These are phyloP conservation scores for Linum trigynum DNA, from an alignment of 345 rosid species.

Conservation along the genomic window DNA sequence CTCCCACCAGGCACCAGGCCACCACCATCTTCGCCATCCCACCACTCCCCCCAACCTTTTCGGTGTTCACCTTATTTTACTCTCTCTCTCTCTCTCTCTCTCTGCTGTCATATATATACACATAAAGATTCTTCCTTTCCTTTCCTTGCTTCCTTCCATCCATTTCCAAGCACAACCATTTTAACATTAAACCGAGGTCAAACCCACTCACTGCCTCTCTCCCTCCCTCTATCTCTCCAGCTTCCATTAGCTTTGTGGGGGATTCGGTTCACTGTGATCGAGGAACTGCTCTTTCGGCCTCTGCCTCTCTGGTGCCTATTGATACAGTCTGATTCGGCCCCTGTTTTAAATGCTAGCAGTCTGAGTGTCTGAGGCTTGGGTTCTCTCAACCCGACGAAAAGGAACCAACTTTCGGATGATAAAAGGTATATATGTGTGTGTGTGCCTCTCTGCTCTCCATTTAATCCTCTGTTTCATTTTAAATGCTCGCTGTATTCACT, in stretches of 20 bases:
- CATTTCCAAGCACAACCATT: too few relatives aligned
- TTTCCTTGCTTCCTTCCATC: too few relatives aligned
- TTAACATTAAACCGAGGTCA: too few relatives aligned
- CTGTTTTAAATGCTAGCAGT: neutral
- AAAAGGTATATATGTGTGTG: neutral
- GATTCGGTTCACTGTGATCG: conserved; percentile 4
- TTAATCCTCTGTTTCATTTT: neutral
- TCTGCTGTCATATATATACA: too few relatives aligned
- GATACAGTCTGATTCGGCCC: neutral
- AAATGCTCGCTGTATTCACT: neutral
- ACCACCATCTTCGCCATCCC: too few relatives aligned
- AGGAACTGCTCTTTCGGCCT: neutral
- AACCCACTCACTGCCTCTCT: neutral
- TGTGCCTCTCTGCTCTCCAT: neutral
- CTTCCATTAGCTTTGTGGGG: neutral
- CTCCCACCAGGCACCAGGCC: too few relatives aligned
- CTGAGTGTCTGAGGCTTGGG: too few relatives aligned
- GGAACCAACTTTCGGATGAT: too few relatives aligned
- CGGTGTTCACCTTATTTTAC: too few relatives aligned
- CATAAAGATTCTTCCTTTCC: too few relatives aligned
- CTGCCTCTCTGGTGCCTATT: neutral
- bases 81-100: too few relatives aligned
- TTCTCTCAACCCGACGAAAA: neutral
- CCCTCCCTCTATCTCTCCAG: neutral
- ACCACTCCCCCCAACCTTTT: too few relatives aligned